Conservation (phyloP, 2,329 filamentous ascomycete genomes). For the Arthrobotrys entomopaga region DNA sequence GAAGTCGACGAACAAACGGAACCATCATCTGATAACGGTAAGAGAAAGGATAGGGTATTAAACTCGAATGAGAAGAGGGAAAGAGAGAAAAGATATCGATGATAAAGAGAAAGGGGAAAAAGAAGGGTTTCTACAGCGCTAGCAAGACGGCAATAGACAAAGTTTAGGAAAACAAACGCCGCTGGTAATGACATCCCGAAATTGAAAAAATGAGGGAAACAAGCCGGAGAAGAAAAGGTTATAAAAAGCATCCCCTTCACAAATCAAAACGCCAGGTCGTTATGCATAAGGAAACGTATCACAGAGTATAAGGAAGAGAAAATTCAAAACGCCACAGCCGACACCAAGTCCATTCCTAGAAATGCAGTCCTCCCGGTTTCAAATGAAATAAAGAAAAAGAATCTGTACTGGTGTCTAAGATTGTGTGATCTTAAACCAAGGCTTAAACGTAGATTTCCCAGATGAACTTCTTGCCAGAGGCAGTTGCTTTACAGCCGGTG, state of each 20-base stretch:
- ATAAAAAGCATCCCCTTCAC: constrained; percentile 13
- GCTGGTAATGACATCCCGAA: constrained; percentile 15
- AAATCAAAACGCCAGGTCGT: constrained; percentile 34
- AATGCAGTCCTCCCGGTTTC: constrained; percentile 1
- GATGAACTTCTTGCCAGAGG: constrained; percentile 41
- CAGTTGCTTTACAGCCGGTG: constrained; percentile 50
- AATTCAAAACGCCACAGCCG: constrained; percentile 10
- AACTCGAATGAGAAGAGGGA: too few relatives aligned
- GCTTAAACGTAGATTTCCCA: constrained; percentile 48
- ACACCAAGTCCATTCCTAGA: neutral
- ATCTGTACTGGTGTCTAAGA: neutral
- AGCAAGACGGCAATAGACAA: constrained; percentile 12
- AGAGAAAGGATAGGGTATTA: too few relatives aligned
- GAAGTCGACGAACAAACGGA: too few relatives aligned
- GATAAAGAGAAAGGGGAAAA: neutral
- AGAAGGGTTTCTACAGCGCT: too few relatives aligned
- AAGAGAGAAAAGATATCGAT: neutral
- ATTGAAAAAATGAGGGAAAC: neutral
- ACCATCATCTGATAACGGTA: too few relatives aligned
- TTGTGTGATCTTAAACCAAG: neutral
- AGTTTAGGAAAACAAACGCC: constrained; percentile 19
- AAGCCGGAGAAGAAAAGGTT: constrained; percentile 9
- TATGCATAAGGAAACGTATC: constrained; percentile 13
- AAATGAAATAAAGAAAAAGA: neutral
- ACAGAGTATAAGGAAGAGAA: constrained; percentile 7